These are phyloP conservation scores for Aspergillus aculeatus DNA, from an alignment of 2,329 filamentous ascomycete species.

Conservation along the genomic window DNA sequence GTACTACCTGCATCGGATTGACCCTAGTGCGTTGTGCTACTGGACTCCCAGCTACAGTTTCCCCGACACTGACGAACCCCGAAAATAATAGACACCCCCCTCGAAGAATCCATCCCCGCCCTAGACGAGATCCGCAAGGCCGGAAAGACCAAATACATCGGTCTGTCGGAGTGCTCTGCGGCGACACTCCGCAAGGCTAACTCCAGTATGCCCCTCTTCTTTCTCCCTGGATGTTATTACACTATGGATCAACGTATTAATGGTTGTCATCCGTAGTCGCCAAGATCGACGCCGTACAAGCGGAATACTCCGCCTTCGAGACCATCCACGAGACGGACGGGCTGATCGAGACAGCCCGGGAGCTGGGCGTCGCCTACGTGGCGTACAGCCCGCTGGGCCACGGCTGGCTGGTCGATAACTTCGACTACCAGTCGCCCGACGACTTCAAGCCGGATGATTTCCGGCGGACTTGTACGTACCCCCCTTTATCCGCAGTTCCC, in stretches of 20 bases:
- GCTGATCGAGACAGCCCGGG: conserved; percentile 43
- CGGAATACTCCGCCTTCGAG: conserved; percentile 48
- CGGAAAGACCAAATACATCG: conserved; percentile 52
- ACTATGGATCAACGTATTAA: conserved; percentile 9
- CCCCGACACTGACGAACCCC: not conserved
- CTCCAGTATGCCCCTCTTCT: conserved; percentile 34
- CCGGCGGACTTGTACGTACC: conserved; percentile 36
- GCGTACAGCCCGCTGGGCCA: conserved; percentile 51
- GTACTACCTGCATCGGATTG: conserved; percentile 48
- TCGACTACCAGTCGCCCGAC: conserved; percentile 43
- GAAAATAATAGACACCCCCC: conserved; percentile 37
- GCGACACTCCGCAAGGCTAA: conserved; percentile 47
- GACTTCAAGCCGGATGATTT: conserved; percentile 49
- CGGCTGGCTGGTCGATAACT: conserved; percentile 50
- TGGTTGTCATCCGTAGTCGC: conserved; percentile 35
- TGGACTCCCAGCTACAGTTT: no score
- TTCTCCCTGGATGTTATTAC: no score
- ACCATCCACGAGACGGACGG: conserved; percentile 43
- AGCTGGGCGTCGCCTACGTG: conserved; percentile 45
- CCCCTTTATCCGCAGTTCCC: not conserved
- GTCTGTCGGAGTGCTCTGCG: conserved; percentile 50
- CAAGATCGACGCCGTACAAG: conserved; percentile 49
- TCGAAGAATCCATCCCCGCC: conserved; percentile 50
- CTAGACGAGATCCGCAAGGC: conserved; percentile 48
- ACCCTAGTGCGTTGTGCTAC: conserved; percentile 38